phyloP scores from a whole-genome alignment of 2,329 filamentous ascomycete genomes.

The Monilinia aucupariae region DNA sequence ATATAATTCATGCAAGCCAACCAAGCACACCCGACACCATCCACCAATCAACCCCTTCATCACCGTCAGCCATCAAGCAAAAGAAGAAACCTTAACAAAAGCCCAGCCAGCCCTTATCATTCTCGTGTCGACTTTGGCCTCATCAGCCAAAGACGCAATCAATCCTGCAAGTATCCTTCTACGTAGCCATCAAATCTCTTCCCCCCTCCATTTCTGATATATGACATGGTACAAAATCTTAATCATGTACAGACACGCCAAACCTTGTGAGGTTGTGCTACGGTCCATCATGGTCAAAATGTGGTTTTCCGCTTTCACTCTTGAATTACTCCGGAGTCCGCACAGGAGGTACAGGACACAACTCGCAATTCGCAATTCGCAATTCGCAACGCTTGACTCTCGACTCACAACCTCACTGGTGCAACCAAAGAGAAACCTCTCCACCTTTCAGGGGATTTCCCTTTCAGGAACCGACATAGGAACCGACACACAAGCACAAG shows the following conservation, averaged over 20 bases:
- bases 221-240: conserved; percentile 4
- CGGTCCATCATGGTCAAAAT: conserved; percentile 7
- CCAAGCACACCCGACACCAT: too few relatives aligned
- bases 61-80: too few relatives aligned
- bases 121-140: neutral
- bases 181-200: conserved; percentile 2
- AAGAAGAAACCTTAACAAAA: too few relatives aligned
- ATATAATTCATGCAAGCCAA: too few relatives aligned
- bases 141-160: neutral
- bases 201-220: conserved; percentile 1
- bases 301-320: conserved; percentile 6
- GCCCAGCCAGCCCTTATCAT: neutral
- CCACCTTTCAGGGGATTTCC: neutral
- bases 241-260: conserved; percentile 5
- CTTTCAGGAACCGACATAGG: neutral
- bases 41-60: too few relatives aligned
- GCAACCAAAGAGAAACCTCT: neutral
- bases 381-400: too few relatives aligned
- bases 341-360: too few relatives aligned
- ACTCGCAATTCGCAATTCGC: too few relatives aligned
- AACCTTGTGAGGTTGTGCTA: neutral
- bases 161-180: neutral
- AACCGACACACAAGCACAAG: neutral
- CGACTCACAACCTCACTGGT: too few relatives aligned
- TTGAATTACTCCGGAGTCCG: neutral